These are phyloP conservation scores for Hyphodiscus hymeniophilus DNA, from an alignment of 495 filamentous ascomycete species.

Conservation along the genomic window DNA sequence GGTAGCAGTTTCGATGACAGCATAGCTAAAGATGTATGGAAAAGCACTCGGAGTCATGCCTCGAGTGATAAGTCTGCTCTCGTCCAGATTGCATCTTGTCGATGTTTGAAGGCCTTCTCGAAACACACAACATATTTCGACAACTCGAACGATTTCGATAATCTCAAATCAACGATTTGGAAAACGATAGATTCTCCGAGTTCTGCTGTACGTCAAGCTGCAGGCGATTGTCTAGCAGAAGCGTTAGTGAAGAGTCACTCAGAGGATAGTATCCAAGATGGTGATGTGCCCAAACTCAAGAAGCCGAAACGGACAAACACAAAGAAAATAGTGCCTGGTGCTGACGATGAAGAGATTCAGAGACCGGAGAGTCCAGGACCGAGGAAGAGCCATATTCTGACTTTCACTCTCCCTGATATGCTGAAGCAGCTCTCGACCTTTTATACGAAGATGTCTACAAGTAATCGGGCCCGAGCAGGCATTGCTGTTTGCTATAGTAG, in stretches of 20 bases:
- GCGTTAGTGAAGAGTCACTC: constrained; percentile 75
- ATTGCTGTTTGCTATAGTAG: constrained; percentile 83
- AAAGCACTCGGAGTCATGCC: constrained; percentile 71
- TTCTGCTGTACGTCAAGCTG: constrained; percentile 67
- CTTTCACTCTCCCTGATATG: constrained; percentile 70
- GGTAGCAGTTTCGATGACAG: constrained; percentile 71
- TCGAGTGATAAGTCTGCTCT: constrained; percentile 73
- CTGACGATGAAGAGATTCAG: constrained; percentile 66
- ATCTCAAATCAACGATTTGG: constrained; percentile 66
- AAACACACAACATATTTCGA: constrained; percentile 72
- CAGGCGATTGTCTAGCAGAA: constrained; percentile 77
- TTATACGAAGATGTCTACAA: constrained; percentile 72
- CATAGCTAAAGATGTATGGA: constrained; percentile 88
- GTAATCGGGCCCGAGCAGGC: constrained; percentile 71
- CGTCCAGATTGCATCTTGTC: constrained; percentile 72
- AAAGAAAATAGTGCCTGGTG: constrained; percentile 62
- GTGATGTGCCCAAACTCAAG: constrained; percentile 53
- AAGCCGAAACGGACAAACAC: constrained; percentile 60
- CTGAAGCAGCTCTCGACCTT: constrained; percentile 74
- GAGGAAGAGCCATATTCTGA: constrained; percentile 62
- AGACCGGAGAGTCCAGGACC: constrained; percentile 60
- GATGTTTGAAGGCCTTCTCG: constrained; percentile 67
- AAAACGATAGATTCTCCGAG: constrained; percentile 77
- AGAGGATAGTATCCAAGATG: constrained; percentile 44
- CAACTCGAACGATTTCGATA: constrained; percentile 87